phyloP scores from a whole-genome alignment of 306 rosid species.

The Prinsepia uniflora region DNA sequence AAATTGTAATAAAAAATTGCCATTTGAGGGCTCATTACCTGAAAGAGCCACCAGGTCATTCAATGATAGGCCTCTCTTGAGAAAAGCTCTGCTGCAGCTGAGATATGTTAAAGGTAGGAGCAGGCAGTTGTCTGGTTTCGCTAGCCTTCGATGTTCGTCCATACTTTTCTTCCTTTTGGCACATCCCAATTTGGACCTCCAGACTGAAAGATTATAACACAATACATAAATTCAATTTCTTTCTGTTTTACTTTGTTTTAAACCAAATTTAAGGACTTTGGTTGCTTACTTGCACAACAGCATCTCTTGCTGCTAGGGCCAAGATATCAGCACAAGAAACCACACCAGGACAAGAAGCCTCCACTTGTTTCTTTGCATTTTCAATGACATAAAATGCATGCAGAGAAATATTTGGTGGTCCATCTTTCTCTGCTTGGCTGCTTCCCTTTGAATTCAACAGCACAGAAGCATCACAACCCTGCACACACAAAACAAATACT shows the following conservation, averaged over 20 bases:
- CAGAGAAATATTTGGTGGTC: constrained; percentile 46
- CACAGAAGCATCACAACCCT: constrained; percentile 60
- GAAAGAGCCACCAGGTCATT: constrained; percentile 55
- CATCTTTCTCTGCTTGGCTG: constrained; percentile 54
- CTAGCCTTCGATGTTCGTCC: constrained; percentile 76
- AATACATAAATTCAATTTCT: background rate
- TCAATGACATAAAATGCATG: constrained; percentile 50
- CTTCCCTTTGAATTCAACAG: constrained; percentile 40
- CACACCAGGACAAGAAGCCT: constrained; percentile 50
- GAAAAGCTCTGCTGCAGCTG: constrained; percentile 45
- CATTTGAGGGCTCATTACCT: constrained; percentile 26
- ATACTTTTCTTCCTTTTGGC: constrained; percentile 54
- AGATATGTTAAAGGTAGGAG: constrained; percentile 70
- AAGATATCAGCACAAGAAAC: constrained; percentile 55
- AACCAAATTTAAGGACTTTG: background rate
- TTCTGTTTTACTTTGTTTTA: background rate
- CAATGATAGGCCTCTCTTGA: constrained; percentile 47
- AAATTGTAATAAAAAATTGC: background rate
- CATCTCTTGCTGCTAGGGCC: constrained; percentile 57
- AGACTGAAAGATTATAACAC: constrained; percentile 40
- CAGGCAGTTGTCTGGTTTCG: constrained; percentile 65
- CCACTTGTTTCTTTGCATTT: constrained; percentile 46
- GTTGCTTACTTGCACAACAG: constrained; percentile 38
- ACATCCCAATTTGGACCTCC: constrained; percentile 87
- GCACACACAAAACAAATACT: background rate